phyloP scores from a whole-genome alignment of 805 yeast genomes.

The Pichia rugopelliculosa region DNA sequence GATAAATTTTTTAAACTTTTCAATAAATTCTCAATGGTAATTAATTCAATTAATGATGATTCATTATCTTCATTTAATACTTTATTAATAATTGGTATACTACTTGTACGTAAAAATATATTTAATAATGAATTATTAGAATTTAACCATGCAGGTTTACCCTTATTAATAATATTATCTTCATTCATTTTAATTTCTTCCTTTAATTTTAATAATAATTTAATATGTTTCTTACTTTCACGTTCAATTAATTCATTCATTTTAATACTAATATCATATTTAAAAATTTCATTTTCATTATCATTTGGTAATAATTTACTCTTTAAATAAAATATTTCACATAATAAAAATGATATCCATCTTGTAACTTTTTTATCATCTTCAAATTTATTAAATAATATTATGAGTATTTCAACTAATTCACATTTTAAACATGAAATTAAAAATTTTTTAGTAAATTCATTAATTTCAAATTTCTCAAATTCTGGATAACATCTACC shows the following conservation, averaged over 20 bases:
- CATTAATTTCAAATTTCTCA: conserved; percentile 44
- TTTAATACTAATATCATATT: conserved; percentile 19
- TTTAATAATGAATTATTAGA: background rate
- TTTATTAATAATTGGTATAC: background rate
- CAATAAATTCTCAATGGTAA: background rate
- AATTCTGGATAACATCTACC: conserved; percentile 28
- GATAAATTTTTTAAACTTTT: background rate
- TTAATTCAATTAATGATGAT: background rate
- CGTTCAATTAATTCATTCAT: conserved; percentile 24
- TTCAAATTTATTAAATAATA: conserved; percentile 23
- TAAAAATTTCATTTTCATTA: conserved; percentile 25
- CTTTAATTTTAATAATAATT: conserved; percentile 2
- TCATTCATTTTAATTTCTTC: background rate
- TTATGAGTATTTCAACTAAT: conserved; percentile 41
- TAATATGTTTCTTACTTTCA: conserved; percentile 21
- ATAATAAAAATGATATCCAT: conserved; percentile 57
- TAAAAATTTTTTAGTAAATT: conserved; percentile 58
- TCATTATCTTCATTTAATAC: background rate
- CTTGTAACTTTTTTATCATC: conserved; percentile 39
- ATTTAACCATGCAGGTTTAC: background rate
- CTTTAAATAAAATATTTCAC: conserved; percentile 53
- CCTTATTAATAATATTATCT: background rate
- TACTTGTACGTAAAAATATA: background rate
- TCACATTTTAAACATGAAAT: conserved; percentile 49
- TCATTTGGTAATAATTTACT: conserved; percentile 44